Conservation (phyloP, 176 grass and related monocot genomes). For the Oryza coarctata region DNA sequence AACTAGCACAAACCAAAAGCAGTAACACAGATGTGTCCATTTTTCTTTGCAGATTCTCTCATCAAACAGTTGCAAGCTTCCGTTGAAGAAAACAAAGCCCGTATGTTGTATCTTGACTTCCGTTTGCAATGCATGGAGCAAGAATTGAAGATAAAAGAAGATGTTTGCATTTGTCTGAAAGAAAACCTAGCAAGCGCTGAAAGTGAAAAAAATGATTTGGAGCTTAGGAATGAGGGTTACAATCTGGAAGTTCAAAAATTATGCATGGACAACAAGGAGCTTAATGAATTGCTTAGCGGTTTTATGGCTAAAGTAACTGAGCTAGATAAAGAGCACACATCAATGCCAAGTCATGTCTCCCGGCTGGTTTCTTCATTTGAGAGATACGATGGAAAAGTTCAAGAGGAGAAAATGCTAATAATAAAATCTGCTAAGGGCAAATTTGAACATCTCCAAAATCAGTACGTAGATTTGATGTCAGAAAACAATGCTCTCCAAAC, state of each 20-base stretch:
- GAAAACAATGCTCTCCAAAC: conserved; percentile 56
- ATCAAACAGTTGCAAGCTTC: conserved; percentile 69
- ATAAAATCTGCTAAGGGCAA: conserved; percentile 54
- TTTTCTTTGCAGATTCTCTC: conserved; percentile 61
- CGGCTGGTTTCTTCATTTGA: conserved; percentile 59
- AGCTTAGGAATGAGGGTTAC: conserved; percentile 53
- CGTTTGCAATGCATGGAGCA: conserved; percentile 64
- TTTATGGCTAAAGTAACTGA: conserved; percentile 57
- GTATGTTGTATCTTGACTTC: conserved; percentile 51
- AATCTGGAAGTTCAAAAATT: conserved; percentile 62
- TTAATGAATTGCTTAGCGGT: conserved; percentile 51
- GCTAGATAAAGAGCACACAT: conserved; percentile 64
- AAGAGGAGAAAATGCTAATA: conserved; percentile 67
- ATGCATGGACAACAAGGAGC: conserved; percentile 51
- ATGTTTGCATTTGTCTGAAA: conserved; percentile 59
- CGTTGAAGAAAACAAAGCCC: conserved; percentile 54
- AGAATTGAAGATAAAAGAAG: conserved; percentile 74
- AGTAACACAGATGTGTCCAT: conserved; percentile 9
- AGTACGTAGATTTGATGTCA: conserved; percentile 51
- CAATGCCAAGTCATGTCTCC: conserved; percentile 54
- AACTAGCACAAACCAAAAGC: not conserved
- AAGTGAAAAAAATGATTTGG: conserved; percentile 66
- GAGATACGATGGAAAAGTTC: conserved; percentile 59
- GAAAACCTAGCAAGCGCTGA: conserved; percentile 49
- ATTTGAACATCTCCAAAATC: conserved; percentile 60